Conservation (phyloP, 2,329 filamentous ascomycete genomes). For the Pseudocercospora fijiensis region DNA sequence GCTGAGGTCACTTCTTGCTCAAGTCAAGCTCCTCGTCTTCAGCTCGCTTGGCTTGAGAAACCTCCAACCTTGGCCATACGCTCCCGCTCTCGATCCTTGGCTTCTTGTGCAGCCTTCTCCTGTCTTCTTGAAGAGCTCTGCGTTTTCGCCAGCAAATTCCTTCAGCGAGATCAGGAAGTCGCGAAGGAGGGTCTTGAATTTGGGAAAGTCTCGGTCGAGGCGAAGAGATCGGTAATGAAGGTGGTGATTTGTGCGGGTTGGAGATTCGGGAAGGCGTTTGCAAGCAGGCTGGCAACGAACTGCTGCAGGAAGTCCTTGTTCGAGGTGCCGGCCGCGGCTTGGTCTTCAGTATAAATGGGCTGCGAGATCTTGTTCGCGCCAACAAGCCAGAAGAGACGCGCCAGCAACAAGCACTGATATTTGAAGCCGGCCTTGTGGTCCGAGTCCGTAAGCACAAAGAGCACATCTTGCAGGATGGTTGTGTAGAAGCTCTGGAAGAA, state of each 20-base stretch:
- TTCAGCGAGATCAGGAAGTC: slow-evolving; percentile 97
- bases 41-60: slow-evolving; percentile 93
- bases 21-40: slow-evolving; percentile 84
- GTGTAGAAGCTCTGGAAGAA: slow-evolving; percentile 99
- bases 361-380: slow-evolving; percentile 85
- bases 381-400: slow-evolving; percentile 96
- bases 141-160: slow-evolving; percentile 93
- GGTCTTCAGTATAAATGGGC: slow-evolving; percentile 81
- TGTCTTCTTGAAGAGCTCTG: slow-evolving; percentile 92
- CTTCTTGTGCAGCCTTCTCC: slow-evolving; percentile 83
- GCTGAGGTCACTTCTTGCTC: slow-evolving; percentile 45
- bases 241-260: slow-evolving; percentile 76
- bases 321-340: slow-evolving; percentile 76
- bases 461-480: slow-evolving; percentile 92
- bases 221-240: slow-evolving; percentile 88
- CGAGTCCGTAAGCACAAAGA: slow-evolving; percentile 95
- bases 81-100: slow-evolving; percentile 84
- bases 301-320: slow-evolving; percentile 89
- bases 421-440: slow-evolving; percentile 99
- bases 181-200: slow-evolving; percentile 92
- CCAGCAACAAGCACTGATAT: slow-evolving; percentile 88
- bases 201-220: slow-evolving; percentile 84
- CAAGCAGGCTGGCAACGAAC: slow-evolving; percentile 80
- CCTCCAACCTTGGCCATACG: slow-evolving; percentile 93
- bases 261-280: slow-evolving; percentile 90